Conservation (phyloP, 768 basidiomycete species). For the Panellus pusillus region DNA sequence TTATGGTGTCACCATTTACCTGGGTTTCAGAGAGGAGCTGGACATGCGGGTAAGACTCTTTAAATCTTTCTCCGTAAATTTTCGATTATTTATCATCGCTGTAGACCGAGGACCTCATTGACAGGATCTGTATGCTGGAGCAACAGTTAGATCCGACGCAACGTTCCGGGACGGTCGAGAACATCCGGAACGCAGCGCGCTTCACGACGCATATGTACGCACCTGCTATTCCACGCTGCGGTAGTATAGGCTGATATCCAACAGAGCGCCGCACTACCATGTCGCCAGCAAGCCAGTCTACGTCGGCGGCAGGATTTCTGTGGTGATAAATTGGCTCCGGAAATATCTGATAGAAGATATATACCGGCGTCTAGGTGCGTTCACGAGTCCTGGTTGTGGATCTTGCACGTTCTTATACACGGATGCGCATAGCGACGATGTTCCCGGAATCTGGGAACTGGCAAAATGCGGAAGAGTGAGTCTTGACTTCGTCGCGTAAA, state of each 20-base stretch:
- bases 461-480: slow-evolving; percentile 58
- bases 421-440: slow-evolving; percentile 46
- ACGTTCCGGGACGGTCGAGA: slow-evolving; percentile 32
- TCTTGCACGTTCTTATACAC: neutral
- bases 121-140: slow-evolving; percentile 53
- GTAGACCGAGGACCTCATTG: slow-evolving; percentile 47
- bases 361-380: slow-evolving; percentile 56
- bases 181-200: slow-evolving; percentile 41
- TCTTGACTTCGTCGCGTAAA: neutral
- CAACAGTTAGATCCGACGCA: slow-evolving; percentile 34
- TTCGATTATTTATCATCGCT: neutral
- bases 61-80: neutral
- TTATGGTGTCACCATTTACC: slow-evolving; percentile 58
- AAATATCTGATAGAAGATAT: slow-evolving; percentile 59
- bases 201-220: slow-evolving; percentile 60
- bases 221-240: neutral
- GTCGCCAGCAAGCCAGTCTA: slow-evolving; percentile 44
- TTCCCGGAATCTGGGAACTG: slow-evolving; percentile 65
- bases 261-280: slow-evolving; percentile 59
- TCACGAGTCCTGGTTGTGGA: neutral
- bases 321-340: slow-evolving; percentile 43
- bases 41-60: slow-evolving; percentile 39
- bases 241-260: no score
- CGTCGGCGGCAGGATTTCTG: slow-evolving; percentile 31
- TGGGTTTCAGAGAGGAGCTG: slow-evolving; percentile 65